Evolutionary conservation across 352 stramenopile genomes (phyloP), one percentile per base, ranked within the genome.

Genomic region (Plasmopara halstedii): DNA sequence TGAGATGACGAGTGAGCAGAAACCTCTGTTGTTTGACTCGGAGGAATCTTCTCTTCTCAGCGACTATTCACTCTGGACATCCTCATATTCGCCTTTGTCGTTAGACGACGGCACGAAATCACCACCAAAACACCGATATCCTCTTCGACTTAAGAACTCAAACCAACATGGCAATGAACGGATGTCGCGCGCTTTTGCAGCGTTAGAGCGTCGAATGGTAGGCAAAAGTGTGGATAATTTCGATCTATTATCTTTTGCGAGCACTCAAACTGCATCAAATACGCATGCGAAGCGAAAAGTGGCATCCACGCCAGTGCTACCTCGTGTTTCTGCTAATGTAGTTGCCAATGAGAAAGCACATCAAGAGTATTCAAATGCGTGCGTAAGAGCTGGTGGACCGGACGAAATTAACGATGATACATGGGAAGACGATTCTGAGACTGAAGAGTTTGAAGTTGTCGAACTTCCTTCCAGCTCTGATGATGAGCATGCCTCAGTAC

Each of bases 381-480:
- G 13, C 7, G 23, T 29, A 27, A 38, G 2, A n/a, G 37, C 22
- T 14, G 34, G 29, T 22, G 49, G 37, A 13, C 37, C 13, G 18
- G 46, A 48, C 8, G 33, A 41, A 4, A 50, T 50, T 18, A 29
- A 62, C 53, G 38, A 55, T 42, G 54, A 58, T 21, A 44, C 56
- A 15, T 71, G 62, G 62, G 50, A 56, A 31, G 42, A 67, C 39
- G 58, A 32, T 34, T 71, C 57, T 3, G 52, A 47, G 22, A 61
- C 79, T 49, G 76, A 82, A 10, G 64, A 64, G 11, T 91, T 85
- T 54, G 80, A 91, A 64, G 70, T 77, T 26, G 74, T 88, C 17
- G 80, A 88, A 23, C 56, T 91, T 1, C 63, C 64, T 2, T 70
- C 62, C 11, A 85, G 72, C 48, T 81, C 70, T 2, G 67, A 77